Evolutionary conservation across 2,329 filamentous ascomycete species (phyloP).

Genomic region (Periconia sp.): DNA sequence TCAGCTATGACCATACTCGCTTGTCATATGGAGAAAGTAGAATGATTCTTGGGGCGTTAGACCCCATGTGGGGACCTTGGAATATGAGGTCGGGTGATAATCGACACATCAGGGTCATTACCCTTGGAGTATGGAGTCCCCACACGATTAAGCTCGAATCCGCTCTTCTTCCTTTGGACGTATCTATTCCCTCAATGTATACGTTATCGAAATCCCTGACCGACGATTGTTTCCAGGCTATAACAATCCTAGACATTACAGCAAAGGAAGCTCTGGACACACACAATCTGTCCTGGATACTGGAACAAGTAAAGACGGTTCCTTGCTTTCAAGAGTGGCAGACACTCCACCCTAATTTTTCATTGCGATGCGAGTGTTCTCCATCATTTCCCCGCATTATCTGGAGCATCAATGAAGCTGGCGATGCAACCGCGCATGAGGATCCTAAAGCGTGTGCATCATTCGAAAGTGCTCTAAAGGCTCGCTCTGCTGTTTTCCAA

Average conservation of each 20-base stretch:
- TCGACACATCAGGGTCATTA: slow-evolving; percentile 8
- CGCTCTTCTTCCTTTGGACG: slow-evolving; percentile 4
- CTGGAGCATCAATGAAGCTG: slow-evolving; percentile 31
- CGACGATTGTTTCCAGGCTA: slow-evolving; percentile 21
- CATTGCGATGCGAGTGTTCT: slow-evolving; percentile 27
- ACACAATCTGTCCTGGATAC: slow-evolving; percentile 26
- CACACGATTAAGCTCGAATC: slow-evolving; percentile 9
- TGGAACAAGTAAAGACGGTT: slow-evolving; percentile 22
- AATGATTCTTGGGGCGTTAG: slow-evolving; percentile 53
- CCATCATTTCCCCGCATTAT: slow-evolving; percentile 29
- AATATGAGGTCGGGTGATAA: slow-evolving; percentile 10
- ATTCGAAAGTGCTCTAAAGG: slow-evolving; percentile 60
- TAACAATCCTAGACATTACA: slow-evolving; percentile 28
- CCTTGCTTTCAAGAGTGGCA: slow-evolving; percentile 32
- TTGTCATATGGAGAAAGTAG: slow-evolving; percentile 56
- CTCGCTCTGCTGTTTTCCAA: slow-evolving; percentile 43
- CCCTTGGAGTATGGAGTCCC: slow-evolving; percentile 18
- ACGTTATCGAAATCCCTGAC: neutral
- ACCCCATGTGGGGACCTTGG: slow-evolving; percentile 40
- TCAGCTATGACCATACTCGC: slow-evolving; percentile 57
- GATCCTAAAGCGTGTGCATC: slow-evolving; percentile 54
- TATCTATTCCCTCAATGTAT: slow-evolving; percentile 6
- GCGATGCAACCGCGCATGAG: slow-evolving; percentile 31
- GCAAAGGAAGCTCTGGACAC: slow-evolving; percentile 8
- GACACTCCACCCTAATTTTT: neutral